These are phyloP conservation scores for Cyberlindnera petersonii DNA, from an alignment of 805 yeast species.

Conservation along the genomic window DNA sequence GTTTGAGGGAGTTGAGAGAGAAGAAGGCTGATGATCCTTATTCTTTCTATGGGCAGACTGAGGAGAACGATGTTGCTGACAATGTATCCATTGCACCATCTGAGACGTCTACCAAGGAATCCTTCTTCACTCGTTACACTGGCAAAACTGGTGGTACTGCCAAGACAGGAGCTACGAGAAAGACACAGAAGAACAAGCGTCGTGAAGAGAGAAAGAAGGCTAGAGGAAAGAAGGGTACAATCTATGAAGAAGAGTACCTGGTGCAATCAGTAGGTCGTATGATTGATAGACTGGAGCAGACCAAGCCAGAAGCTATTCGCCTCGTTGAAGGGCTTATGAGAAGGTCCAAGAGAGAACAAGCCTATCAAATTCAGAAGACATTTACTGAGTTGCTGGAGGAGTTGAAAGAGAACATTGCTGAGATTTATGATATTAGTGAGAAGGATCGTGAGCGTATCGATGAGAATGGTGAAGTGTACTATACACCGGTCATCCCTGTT, in stretches of 20 bases:
- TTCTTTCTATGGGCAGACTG: conserved; percentile 69
- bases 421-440: conserved; percentile 78
- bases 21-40: conserved; percentile 84
- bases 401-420: conserved; percentile 59
- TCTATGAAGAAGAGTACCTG: conserved; percentile 94
- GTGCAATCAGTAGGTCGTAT: conserved; percentile 85
- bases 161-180: conserved; percentile 90
- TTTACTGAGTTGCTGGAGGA: conserved; percentile 54
- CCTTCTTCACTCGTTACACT: conserved; percentile 92
- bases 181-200: conserved; percentile 86
- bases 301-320: conserved; percentile 68
- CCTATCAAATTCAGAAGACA: conserved; percentile 69
- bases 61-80: conserved; percentile 72
- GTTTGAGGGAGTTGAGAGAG: conserved; percentile 79
- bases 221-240: conserved; percentile 95
- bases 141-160: conserved; percentile 97
- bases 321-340: conserved; percentile 75
- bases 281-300: conserved; percentile 71
- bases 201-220: conserved; percentile 96
- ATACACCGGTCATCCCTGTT: conserved; percentile 68
- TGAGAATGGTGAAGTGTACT: conserved; percentile 81
- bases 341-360: conserved; percentile 71
- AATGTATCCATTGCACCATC: conserved; percentile 93
- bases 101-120: conserved; percentile 87
- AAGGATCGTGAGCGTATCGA: conserved; percentile 85